Conservation (phyloP, 805 yeast species). For the Yarrowia phangngaensis region DNA sequence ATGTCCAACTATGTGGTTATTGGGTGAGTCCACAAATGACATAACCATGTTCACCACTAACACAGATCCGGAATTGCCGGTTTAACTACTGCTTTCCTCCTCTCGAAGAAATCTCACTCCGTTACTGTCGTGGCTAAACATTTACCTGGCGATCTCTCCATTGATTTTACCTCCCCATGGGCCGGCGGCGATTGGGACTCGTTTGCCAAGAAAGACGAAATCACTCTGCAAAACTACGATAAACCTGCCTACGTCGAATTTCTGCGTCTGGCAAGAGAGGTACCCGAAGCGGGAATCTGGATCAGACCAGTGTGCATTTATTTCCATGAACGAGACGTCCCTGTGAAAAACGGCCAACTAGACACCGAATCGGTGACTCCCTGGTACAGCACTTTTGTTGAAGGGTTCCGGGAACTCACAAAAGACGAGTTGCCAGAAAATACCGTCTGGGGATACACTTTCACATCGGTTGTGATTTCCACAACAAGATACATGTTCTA, state of each 20-base stretch:
- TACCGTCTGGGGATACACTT: constrained; percentile 52
- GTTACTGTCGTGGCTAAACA: constrained; percentile 63
- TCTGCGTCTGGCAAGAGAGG: constrained; percentile 10
- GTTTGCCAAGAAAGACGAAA: constrained; percentile 56
- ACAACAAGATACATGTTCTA: constrained; percentile 58
- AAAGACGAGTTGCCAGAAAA: constrained; percentile 49
- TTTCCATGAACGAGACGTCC: constrained; percentile 12
- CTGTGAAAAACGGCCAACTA: constrained; percentile 3
- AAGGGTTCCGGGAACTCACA: constrained; percentile 35
- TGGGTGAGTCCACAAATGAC: too few species aligned
- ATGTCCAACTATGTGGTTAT: constrained; percentile 18
- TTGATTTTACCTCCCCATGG: constrained; percentile 73
- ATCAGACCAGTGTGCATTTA: constrained; percentile 6
- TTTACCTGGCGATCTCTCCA: constrained; percentile 75
- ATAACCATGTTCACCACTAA: too few species aligned
- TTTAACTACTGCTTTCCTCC: constrained; percentile 54
- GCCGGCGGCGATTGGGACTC: constrained; percentile 66
- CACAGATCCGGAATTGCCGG: constrained; percentile 57
- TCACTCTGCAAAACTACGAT: constrained; percentile 28
- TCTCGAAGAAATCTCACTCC: constrained; percentile 42
- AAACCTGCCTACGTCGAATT: constrained; percentile 24
- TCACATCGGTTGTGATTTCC: constrained; percentile 65
- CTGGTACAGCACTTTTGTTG: constrained; percentile 24
- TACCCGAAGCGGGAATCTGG: constrained; percentile 26
- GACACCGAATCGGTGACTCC: constrained; percentile 18